phyloP scores from a whole-genome alignment of 768 basidiomycete genomes.

The Psilocybe tampanensis region DNA sequence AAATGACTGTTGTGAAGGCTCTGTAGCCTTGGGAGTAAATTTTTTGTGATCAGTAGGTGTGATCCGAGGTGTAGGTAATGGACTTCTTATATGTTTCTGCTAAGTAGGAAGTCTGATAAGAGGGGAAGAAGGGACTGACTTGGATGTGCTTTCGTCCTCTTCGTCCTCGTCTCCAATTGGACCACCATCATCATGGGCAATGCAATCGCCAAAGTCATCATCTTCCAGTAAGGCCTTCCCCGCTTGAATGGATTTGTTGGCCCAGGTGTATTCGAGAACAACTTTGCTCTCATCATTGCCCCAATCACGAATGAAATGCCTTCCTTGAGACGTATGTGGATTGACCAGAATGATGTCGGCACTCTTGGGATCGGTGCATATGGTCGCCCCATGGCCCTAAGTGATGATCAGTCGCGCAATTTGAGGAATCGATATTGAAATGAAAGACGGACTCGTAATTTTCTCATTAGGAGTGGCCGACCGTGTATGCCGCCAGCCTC shows the following conservation, averaged over 20 bases:
- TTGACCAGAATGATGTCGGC: slow-evolving; percentile 66
- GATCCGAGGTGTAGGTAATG: slow-evolving; percentile 62
- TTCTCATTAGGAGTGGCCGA: slow-evolving; percentile 55
- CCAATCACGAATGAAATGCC: slow-evolving; percentile 62
- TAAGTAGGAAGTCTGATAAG: slow-evolving; percentile 16
- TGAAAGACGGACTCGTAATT: slow-evolving; percentile 41
- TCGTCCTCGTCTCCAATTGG: slow-evolving; percentile 39
- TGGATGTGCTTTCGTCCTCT: slow-evolving; percentile 38
- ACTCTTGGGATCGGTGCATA: slow-evolving; percentile 50
- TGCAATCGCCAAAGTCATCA: slow-evolving; percentile 56
- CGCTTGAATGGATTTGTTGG: slow-evolving; percentile 41
- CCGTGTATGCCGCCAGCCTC: slow-evolving; percentile 54
- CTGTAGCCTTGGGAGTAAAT: background rate
- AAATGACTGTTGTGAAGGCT: background rate
- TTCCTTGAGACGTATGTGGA: slow-evolving; percentile 49
- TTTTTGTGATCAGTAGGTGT: slow-evolving; percentile 44
- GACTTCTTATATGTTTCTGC: slow-evolving; percentile 46
- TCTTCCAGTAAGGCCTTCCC: slow-evolving; percentile 45
- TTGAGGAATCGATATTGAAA: background rate
- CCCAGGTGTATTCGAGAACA: slow-evolving; percentile 59
- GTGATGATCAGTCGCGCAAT: background rate
- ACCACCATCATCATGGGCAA: slow-evolving; percentile 42
- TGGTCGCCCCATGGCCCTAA: slow-evolving; percentile 58
- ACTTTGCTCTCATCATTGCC: slow-evolving; percentile 50
- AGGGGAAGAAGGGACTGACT: slow-evolving; percentile 42